Evolutionary conservation across 2,329 filamentous ascomycete species (phyloP).

Genomic region (Cytospora paraplurivora): DNA sequence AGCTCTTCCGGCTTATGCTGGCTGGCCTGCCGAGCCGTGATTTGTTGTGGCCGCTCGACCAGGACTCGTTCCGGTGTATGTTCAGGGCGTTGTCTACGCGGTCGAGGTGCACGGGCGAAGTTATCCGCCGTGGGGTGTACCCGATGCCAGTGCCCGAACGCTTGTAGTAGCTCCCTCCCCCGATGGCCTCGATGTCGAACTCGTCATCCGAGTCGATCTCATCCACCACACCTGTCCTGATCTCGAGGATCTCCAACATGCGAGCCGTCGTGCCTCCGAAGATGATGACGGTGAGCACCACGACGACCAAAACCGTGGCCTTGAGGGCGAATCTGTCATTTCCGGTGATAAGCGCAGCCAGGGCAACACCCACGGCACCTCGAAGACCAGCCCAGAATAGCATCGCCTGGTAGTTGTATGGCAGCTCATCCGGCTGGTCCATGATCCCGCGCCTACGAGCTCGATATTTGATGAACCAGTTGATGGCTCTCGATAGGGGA

Average conservation of each 20-base stretch:
- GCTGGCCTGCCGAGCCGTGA: constrained; percentile 47
- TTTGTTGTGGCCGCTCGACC: constrained; percentile 57
- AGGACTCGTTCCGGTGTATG: constrained; percentile 41
- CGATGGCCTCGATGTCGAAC: constrained; percentile 87
- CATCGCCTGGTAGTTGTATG: constrained; percentile 98
- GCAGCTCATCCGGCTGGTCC: constrained; percentile 83
- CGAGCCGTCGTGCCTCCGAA: constrained; percentile 96
- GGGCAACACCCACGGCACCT: constrained; percentile 91
- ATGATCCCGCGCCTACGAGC: constrained; percentile 70
- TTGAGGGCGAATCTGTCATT: constrained; percentile 80
- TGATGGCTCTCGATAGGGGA: constrained; percentile 84
- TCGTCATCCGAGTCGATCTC: constrained; percentile 98
- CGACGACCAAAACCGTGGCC: constrained; percentile 95
- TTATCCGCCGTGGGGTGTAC: constrained; percentile 69
- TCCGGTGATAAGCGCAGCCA: constrained; percentile 85
- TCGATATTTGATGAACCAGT: constrained; percentile 88
- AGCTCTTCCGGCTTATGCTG: constrained; percentile 57
- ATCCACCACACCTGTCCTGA: constrained; percentile 92
- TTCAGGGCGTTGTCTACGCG: constrained; percentile 46
- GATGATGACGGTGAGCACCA: constrained; percentile 97
- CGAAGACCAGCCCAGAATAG: constrained; percentile 98
- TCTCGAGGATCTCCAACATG: constrained; percentile 97
- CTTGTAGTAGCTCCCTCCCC: constrained; percentile 76
- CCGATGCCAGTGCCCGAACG: constrained; percentile 76
- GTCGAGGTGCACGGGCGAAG: constrained; percentile 59